A percentile compares a stretch with the other conserved stretches of the same genome.
phyloP scores from a whole-genome alignment of 768 basidiomycete species.

The Suillus subluteus region DNA sequence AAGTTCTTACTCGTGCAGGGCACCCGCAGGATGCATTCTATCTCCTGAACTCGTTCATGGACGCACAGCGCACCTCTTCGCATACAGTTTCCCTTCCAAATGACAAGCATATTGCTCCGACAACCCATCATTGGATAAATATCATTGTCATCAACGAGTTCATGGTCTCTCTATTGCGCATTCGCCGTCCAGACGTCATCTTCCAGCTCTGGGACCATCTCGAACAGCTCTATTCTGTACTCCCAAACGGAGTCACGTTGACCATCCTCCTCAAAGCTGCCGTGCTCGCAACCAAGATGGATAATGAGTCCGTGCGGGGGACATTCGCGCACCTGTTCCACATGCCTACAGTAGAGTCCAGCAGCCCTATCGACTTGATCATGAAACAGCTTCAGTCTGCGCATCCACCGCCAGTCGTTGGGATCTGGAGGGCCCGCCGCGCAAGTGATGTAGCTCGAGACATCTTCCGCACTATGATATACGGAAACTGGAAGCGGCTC shows the following conservation, averaged over 20 bases:
- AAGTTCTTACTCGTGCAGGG: constrained; percentile 47
- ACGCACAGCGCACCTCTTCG: constrained; percentile 24
- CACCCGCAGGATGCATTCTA: constrained; percentile 52
- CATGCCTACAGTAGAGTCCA: constrained; percentile 15
- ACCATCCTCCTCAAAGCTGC: constrained; percentile 64
- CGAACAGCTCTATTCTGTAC: constrained; percentile 55
- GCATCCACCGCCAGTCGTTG: constrained; percentile 34
- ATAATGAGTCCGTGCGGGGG: constrained; percentile 54
- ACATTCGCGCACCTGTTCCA: constrained; percentile 47
- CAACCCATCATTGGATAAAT: constrained; percentile 19
- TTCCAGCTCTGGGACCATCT: constrained; percentile 75
- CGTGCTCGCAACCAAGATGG: constrained; percentile 51
- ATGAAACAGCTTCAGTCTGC: constrained; percentile 28
- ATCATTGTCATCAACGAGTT: constrained; percentile 45
- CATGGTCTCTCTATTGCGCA: constrained; percentile 50
- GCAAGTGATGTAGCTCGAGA: constrained; percentile 53
- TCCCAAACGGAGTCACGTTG: constrained; percentile 59
- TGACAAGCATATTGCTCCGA: background rate
- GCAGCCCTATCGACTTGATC: constrained; percentile 31
- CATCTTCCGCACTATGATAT: constrained; percentile 58
- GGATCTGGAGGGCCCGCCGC: constrained; percentile 48
- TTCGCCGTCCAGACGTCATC: constrained; percentile 62
- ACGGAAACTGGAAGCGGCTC: constrained; percentile 59
- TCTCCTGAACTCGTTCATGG: constrained; percentile 47
- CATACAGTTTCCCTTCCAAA: constrained; percentile 14